Conservation (phyloP, 2,329 filamentous ascomycete species). For the Talaromyces amestolkiae region DNA sequence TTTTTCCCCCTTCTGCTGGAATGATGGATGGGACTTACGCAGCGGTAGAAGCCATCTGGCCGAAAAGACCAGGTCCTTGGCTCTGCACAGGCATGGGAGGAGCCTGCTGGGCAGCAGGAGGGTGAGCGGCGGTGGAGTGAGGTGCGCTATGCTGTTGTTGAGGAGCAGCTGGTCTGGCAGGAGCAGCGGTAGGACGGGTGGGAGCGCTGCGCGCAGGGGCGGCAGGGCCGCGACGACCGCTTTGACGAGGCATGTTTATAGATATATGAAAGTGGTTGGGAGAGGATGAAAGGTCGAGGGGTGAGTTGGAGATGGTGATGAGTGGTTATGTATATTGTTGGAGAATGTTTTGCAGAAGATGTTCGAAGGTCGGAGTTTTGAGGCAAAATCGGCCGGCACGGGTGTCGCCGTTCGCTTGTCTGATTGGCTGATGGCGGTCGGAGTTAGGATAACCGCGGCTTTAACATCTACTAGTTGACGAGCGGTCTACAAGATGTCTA, state of each 20-base stretch:
- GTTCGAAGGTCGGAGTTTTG: slow-evolving; percentile 27
- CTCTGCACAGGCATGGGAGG: slow-evolving; percentile 52
- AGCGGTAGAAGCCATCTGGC: slow-evolving; percentile 95
- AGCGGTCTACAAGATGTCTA: too few relatives aligned
- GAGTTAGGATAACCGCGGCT: slow-evolving; percentile 13
- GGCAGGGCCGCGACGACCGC: slow-evolving; percentile 58
- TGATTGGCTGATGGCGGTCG: slow-evolving; percentile 7
- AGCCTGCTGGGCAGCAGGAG: slow-evolving; percentile 46
- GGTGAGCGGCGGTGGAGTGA: slow-evolving; percentile 63
- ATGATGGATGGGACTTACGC: slow-evolving; percentile 71
- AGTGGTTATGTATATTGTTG: background rate
- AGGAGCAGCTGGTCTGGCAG: slow-evolving; percentile 55
- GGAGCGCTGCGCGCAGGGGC: slow-evolving; percentile 55
- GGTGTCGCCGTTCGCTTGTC: slow-evolving; percentile 16
- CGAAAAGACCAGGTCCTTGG: slow-evolving; percentile 70
- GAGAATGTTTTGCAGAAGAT: slow-evolving; percentile 22
- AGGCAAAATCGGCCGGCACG: slow-evolving; percentile 24
- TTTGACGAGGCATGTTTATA: slow-evolving; percentile 71
- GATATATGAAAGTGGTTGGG: background rate
- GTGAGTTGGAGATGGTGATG: background rate
- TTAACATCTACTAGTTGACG: background rate
- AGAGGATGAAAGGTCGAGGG: background rate
- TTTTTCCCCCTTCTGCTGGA: too few relatives aligned
- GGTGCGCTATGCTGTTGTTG: slow-evolving; percentile 61
- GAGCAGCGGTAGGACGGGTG: slow-evolving; percentile 63